Base-by-base conservation (phyloP, 257 asterid genomes). In the Marsdenia floribunda region DNA sequence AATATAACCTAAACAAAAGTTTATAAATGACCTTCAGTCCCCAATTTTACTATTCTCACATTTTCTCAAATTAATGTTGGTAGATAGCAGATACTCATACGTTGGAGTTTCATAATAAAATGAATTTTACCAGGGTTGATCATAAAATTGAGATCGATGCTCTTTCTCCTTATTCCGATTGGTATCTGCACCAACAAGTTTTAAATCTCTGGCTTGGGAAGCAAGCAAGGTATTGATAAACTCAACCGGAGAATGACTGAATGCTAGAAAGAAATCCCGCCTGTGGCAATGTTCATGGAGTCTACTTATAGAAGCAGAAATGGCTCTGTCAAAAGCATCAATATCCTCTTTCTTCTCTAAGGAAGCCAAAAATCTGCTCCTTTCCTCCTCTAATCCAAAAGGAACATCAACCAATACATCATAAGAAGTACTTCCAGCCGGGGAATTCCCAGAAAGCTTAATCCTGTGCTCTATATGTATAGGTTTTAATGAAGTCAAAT, bases 161-260 rank as follows among this genome's bases (percentile, higher is more conserved):
- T 91, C 97, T 68, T 87, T 88, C 85, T 91, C 98, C 74, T 76
- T 81, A 77, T 82, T 87, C 13, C 85, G 90, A 40, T 78, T 78
- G 18, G 91, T 76, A 81, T 93, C 97, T 44, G 84, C 86, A 76
- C 90, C 82, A 75, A 88, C 82, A 87, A 88, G 83, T 88, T 91
- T 93, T 82, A 90, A 83, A 80, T 93, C 98, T 82, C 87, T 84
- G 72, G 90, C 88, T 83, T 93, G 98, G 76, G 98, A 93, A 78
- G 97, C 85, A 74, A 91, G 82, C 65, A 93, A 73, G 19, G 90
- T 82, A 82, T 91, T 91, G 47, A 91, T 82, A 80, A 93, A 93
- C 87, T 93, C 98, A 2, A 89, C 87, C 33, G 98, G 97, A 12
- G 98, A 93, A 82, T 88, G 96, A 81, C 98, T 90, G 79, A 91